Conservation (phyloP, 495 filamentous ascomycete genomes). For the Aspergillus homomorphus region DNA sequence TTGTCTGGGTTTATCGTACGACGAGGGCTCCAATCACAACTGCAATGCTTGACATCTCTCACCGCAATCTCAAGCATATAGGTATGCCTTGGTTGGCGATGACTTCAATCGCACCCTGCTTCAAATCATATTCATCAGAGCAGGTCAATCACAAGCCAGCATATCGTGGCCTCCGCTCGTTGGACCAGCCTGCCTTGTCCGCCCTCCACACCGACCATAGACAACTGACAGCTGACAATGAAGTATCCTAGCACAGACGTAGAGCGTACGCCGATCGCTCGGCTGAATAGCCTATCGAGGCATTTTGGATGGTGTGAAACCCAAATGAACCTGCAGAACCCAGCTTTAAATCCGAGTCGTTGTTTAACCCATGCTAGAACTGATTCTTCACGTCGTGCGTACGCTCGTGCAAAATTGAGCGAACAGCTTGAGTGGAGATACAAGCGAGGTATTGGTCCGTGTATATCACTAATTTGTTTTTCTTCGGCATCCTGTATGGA, state of each 20-base stretch:
- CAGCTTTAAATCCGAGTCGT: background rate
- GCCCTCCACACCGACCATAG: conserved; percentile 4
- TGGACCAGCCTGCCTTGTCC: background rate
- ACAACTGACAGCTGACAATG: conserved; percentile 1
- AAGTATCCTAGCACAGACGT: background rate
- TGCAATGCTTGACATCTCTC: background rate
- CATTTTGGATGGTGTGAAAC: background rate
- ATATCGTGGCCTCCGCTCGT: background rate
- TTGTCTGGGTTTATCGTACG: background rate
- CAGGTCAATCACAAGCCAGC: background rate
- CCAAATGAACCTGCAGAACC: background rate
- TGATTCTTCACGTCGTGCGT: conserved; percentile 4
- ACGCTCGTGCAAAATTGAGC: conserved; percentile 2
- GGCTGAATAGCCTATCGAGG: conserved; percentile 10
- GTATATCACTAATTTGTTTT: background rate
- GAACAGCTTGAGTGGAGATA: conserved; percentile 1
- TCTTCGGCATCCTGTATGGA: too few species aligned
- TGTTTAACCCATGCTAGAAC: background rate
- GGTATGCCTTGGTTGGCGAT: background rate
- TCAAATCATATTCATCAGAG: background rate
- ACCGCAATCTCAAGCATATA: background rate
- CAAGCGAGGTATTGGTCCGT: background rate
- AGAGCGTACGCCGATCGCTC: conserved; percentile 8
- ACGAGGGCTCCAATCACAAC: background rate
- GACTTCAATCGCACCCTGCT: background rate